A percentile compares a stretch with the other conserved stretches of the same genome.
These are phyloP conservation scores for Chlamydomonas asymmetrica DNA, from an alignment of 139 green algal genomes.

Conservation along the genomic window DNA sequence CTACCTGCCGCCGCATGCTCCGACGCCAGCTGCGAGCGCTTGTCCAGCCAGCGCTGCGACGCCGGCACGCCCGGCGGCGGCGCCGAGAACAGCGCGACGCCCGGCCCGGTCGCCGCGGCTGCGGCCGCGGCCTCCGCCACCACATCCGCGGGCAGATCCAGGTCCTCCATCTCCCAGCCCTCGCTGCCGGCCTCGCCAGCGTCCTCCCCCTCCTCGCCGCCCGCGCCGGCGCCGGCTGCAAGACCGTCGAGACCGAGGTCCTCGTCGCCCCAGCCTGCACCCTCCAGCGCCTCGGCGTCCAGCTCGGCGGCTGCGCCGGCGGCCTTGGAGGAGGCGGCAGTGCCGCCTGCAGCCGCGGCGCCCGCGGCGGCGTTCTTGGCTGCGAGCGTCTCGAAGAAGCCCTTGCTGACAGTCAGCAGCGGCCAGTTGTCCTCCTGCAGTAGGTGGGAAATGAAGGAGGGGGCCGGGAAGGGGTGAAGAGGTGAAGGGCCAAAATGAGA, in stretches of 20 bases:
- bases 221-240: constrained; percentile 16
- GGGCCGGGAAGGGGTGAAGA: neutral
- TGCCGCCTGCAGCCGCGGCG: constrained; percentile 19
- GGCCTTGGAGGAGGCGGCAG: constrained; percentile 21
- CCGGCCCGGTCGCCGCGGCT: constrained; percentile 26
- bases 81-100: constrained; percentile 66
- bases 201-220: constrained; percentile 53
- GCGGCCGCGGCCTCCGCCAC: constrained; percentile 36
- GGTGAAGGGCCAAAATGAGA: neutral
- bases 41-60: constrained; percentile 84
- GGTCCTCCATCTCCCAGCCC: constrained; percentile 97
- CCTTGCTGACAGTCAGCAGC: constrained; percentile 94
- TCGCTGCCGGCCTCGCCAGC: constrained; percentile 64
- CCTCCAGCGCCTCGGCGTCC: constrained; percentile 67
- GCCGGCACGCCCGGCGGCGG: constrained; percentile 68
- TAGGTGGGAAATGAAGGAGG: constrained; percentile 44
- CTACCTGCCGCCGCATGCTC: constrained; percentile 23
- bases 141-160: constrained; percentile 80
- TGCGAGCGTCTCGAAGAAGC: constrained; percentile 94
- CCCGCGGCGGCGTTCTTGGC: constrained; percentile 55
- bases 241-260: constrained; percentile 63
- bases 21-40: constrained; percentile 57
- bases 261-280: constrained; percentile 82
- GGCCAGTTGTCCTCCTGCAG: constrained; percentile 95
- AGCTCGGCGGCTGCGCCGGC: constrained; percentile 52